phyloP scores from a whole-genome alignment of 805 yeast genomes.

The Starmerella stigmatis region DNA sequence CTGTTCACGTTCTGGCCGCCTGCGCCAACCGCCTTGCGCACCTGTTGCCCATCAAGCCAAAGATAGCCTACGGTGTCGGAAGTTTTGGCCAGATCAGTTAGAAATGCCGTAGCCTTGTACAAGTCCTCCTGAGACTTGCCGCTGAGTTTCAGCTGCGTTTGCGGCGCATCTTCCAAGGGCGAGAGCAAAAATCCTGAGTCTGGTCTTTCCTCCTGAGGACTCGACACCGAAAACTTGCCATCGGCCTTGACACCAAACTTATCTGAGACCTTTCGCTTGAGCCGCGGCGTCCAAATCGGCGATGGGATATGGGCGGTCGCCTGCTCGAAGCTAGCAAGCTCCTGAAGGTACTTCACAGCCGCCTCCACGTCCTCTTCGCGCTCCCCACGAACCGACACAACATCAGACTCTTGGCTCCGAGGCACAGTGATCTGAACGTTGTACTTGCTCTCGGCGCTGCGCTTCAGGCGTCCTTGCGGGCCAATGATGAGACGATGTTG shows the following conservation, averaged over 20 bases:
- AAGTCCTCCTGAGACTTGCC: conserved; percentile 43
- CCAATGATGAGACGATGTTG: conserved; percentile 74
- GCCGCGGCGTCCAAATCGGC: conserved; percentile 30
- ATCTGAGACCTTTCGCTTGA: conserved; percentile 24
- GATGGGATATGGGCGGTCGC: background rate
- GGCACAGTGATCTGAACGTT: conserved; percentile 60
- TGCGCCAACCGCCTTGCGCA: conserved; percentile 50
- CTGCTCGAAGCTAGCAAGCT: conserved; percentile 31
- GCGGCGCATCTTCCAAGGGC: background rate
- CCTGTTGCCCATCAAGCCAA: conserved; percentile 40
- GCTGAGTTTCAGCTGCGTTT: conserved; percentile 29
- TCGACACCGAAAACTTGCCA: background rate
- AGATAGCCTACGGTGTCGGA: conserved; percentile 50
- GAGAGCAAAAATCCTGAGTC: background rate
- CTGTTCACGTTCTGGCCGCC: conserved; percentile 57
- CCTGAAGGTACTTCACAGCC: conserved; percentile 51
- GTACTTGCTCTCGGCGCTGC: conserved; percentile 58
- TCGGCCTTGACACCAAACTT: background rate
- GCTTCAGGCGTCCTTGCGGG: conserved; percentile 65
- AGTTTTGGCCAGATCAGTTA: conserved; percentile 37
- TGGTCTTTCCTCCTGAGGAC: background rate
- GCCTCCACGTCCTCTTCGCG: conserved; percentile 49
- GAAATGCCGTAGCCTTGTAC: conserved; percentile 41
- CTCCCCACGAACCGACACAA: conserved; percentile 50
- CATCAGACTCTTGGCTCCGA: conserved; percentile 35